Evolutionary conservation across 192 early-diverging fungal genomes (phyloP).

Genomic region (Cetraspora pellucida): DNA sequence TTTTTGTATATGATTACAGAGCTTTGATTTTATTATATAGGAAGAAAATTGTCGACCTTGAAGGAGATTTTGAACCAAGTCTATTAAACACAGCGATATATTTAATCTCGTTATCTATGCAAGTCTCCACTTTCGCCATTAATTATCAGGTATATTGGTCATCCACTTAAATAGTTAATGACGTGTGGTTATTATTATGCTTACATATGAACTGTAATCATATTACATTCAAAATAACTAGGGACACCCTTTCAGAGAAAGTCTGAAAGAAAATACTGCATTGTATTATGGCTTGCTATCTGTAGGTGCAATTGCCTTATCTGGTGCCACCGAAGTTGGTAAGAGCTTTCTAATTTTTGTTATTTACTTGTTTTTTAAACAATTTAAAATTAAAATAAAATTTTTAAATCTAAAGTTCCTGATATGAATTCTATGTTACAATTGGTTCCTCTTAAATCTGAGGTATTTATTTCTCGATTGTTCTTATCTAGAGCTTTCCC

Average conservation of each 20-base stretch:
- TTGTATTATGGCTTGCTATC: slow-evolving; percentile 85
- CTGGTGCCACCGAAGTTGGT: slow-evolving; percentile 83
- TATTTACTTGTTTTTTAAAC: not conserved
- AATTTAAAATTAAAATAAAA: not conserved
- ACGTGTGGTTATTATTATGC: not conserved
- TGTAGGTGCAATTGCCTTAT: slow-evolving; percentile 84
- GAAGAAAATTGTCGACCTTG: slow-evolving; percentile 80
- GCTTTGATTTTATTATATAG: slow-evolving; percentile 34
- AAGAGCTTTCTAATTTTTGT: not conserved
- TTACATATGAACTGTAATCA: not conserved
- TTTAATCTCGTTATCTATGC: slow-evolving; percentile 94
- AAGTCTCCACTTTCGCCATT: slow-evolving; percentile 99
- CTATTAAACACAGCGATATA: slow-evolving; percentile 97
- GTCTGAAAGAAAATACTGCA: slow-evolving; percentile 88
- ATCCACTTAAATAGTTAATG: not conserved
- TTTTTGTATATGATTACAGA: not conserved
- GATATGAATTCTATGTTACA: slow-evolving; percentile 90
- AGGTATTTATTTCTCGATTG: slow-evolving; percentile 12
- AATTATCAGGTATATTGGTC: slow-evolving; percentile 81
- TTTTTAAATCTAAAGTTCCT: slow-evolving; percentile 46
- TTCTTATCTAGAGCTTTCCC: slow-evolving; percentile 7
- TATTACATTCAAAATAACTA: slow-evolving; percentile 25
- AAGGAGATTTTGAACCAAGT: slow-evolving; percentile 92
- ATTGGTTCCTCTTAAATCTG: slow-evolving; percentile 67
- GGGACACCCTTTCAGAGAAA: slow-evolving; percentile 96